Evolutionary conservation across 345 rosid species (phyloP).

Genomic region (Noccaea caerulescens): DNA sequence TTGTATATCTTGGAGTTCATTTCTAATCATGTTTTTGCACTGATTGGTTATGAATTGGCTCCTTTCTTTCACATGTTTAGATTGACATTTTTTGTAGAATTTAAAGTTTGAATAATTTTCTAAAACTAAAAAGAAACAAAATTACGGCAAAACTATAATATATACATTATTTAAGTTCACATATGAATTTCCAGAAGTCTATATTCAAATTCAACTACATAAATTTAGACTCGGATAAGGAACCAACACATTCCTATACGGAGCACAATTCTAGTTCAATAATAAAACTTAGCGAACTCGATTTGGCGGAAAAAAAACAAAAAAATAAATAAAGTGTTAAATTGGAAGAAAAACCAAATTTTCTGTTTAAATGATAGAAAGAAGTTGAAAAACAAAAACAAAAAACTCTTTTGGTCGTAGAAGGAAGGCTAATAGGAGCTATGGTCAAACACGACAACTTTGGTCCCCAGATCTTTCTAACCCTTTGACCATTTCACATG

Average conservation of each 20-base stretch:
- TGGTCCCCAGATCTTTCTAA: constrained; percentile 29
- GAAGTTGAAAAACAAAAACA: background rate
- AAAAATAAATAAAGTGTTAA: too few species aligned
- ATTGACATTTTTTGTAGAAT: background rate
- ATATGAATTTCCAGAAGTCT: too few species aligned
- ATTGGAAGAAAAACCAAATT: too few species aligned
- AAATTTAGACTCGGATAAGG: too few species aligned
- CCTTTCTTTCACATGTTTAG: background rate
- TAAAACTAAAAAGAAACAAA: too few species aligned
- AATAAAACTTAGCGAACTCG: too few species aligned
- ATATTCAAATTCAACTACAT: too few species aligned
- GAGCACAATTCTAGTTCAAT: too few species aligned
- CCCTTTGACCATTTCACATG: constrained; percentile 35
- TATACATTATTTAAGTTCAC: too few species aligned
- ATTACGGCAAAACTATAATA: too few species aligned
- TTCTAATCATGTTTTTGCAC: background rate
- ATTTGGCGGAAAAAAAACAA: too few species aligned
- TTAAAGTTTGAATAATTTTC: background rate
- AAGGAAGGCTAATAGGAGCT: background rate
- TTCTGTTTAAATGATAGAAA: background rate
- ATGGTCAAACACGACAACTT: constrained; percentile 41
- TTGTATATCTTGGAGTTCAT: background rate
- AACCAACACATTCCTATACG: too few species aligned
- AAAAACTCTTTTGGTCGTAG: background rate
- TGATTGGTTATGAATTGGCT: background rate